Evolutionary conservation across 352 stramenopile genomes (phyloP).

Genomic region (Phytophthora fragariaefolia): DNA sequence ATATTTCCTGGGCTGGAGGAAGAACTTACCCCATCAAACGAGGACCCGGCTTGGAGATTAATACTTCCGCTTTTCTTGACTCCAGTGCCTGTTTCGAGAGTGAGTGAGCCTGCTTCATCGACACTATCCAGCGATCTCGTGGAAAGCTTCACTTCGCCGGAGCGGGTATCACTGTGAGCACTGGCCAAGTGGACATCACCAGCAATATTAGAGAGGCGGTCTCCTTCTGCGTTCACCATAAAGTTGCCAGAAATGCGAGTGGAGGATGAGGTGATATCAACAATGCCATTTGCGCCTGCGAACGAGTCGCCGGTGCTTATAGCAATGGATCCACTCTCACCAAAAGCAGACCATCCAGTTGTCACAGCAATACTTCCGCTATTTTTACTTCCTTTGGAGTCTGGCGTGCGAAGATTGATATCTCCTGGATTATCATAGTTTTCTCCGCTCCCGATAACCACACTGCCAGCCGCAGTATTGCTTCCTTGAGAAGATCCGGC

Average conservation of each 20-base stretch:
- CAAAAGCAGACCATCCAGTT: constrained; percentile 35
- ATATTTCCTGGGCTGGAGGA: constrained; percentile 29
- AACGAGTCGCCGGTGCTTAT: constrained; percentile 33
- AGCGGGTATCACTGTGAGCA: constrained; percentile 18
- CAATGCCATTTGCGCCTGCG: constrained; percentile 23
- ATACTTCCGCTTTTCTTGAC: constrained; percentile 34
- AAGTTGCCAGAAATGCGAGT: constrained; percentile 34
- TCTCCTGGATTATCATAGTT: constrained; percentile 31
- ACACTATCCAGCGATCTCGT: constrained; percentile 19
- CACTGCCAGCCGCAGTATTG: constrained; percentile 31
- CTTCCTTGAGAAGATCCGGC: constrained; percentile 44
- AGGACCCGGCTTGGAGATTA: constrained; percentile 18
- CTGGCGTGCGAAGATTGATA: constrained; percentile 32
- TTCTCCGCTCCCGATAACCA: constrained; percentile 40
- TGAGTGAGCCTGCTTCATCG: constrained; percentile 25
- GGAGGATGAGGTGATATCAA: constrained; percentile 31
- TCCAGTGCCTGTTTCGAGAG: constrained; percentile 28
- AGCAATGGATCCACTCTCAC: constrained; percentile 41
- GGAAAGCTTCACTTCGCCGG: constrained; percentile 36
- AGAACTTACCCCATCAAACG: constrained; percentile 10
- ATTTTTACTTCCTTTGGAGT: constrained; percentile 34
- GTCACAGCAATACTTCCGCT: constrained; percentile 40
- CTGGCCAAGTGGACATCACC: constrained; percentile 33
- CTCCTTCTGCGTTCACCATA: constrained; percentile 32
- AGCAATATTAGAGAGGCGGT: constrained; percentile 9